phyloP scores from a whole-genome alignment of 257 asterid species.

The Solanum pinnatisectum region DNA sequence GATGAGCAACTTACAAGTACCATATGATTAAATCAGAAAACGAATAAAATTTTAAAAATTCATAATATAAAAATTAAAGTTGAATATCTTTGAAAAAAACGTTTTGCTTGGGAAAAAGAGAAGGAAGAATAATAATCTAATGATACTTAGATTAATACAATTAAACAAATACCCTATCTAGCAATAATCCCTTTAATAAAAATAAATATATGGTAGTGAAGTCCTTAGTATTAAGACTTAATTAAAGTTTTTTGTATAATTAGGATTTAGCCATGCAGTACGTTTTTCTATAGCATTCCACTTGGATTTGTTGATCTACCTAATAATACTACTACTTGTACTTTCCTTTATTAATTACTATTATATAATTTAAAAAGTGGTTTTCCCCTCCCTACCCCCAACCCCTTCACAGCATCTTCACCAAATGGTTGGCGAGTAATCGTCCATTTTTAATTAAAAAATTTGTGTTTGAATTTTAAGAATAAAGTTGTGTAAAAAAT shows the following conservation, averaged over 20 bases:
- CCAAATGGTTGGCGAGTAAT: neutral
- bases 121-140: neutral
- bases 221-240: neutral
- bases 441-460: neutral
- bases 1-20: neutral
- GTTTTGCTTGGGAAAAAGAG: neutral
- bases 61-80: neutral
- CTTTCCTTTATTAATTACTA: neutral
- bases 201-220: neutral
- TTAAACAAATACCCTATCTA: neutral
- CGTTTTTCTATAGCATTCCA: neutral
- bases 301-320: neutral
- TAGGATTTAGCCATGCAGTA: neutral
- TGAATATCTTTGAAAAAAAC: neutral
- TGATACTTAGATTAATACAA: neutral
- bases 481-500: neutral
- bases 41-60: neutral
- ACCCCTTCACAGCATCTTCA: neutral
- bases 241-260: neutral
- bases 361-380: neutral
- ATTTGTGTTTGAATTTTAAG: neutral
- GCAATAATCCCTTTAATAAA: neutral
- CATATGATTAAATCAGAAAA: neutral
- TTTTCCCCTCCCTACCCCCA: neutral
- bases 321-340: neutral